phyloP scores from a whole-genome alignment of 2,329 filamentous ascomycete species.

The Paraconiothyrium brasiliense region DNA sequence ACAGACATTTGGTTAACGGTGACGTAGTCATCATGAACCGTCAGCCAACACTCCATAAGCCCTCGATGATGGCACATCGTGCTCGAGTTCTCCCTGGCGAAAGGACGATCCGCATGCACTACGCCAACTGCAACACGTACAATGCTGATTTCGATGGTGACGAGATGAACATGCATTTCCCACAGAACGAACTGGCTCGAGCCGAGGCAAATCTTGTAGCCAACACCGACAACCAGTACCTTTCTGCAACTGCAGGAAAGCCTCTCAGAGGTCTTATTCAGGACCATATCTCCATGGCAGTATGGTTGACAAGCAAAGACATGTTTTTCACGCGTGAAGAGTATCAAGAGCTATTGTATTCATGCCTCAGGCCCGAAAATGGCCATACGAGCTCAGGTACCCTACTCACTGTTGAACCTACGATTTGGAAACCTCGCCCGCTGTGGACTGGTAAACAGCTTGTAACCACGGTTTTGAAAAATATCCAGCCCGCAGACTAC shows the following conservation, averaged over 20 bases:
- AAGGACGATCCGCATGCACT: slow-evolving; percentile 99
- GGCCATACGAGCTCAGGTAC: slow-evolving; percentile 85
- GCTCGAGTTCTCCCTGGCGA: slow-evolving; percentile 92
- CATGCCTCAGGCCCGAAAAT: slow-evolving; percentile 86
- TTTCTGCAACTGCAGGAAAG: slow-evolving; percentile 92
- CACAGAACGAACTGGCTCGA: slow-evolving; percentile 93
- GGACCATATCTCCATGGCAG: slow-evolving; percentile 95
- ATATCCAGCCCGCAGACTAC: slow-evolving; percentile 81
- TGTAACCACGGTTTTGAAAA: slow-evolving; percentile 90
- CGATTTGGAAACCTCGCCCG: slow-evolving; percentile 80
- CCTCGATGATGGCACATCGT: slow-evolving; percentile 98
- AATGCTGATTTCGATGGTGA: slow-evolving; percentile 99
- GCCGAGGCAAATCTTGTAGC: slow-evolving; percentile 93
- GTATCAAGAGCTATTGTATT: slow-evolving; percentile 95
- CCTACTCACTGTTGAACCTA: slow-evolving; percentile 81
- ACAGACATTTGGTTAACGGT: slow-evolving; percentile 93
- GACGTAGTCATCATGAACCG: slow-evolving; percentile 99
- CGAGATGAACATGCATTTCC: slow-evolving; percentile 99
- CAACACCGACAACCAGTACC: slow-evolving; percentile 96
- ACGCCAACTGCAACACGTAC: slow-evolving; percentile 99
- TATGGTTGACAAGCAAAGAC: slow-evolving; percentile 89
- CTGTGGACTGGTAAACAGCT: slow-evolving; percentile 98
- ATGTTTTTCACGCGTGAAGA: slow-evolving; percentile 87
- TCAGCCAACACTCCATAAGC: slow-evolving; percentile 96
- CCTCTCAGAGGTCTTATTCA: slow-evolving; percentile 96